Evolutionary conservation across 1,284 basidiomycete species (phyloP), one percentile per base, ranked within the genome.

Genomic region (Heliocybe sulcata): DNA sequence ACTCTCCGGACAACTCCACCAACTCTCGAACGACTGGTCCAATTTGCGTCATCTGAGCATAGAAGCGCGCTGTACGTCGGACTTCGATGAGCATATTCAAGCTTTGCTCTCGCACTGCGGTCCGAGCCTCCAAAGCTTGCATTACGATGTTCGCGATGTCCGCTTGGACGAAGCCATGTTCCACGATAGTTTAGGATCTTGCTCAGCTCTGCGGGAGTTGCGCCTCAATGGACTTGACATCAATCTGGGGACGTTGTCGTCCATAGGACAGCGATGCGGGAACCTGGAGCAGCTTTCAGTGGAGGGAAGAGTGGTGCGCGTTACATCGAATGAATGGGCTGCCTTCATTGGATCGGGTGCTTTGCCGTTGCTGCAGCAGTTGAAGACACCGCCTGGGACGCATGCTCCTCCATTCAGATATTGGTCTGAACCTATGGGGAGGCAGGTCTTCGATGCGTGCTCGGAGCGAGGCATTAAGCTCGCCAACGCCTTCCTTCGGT

Each of bases 201-300:
- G 59, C 33, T 56, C 60, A 20, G 54, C 45, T 19, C 51, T 66
- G 20, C 61, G 55, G 25, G 58, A 67, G 19, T 67, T 67, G 11
- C 59, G 75, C 22, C 63, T 72, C 20, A 64, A 77, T 3, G 77
- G 76, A 11, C 63, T 75, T 19, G 66, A 69, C 23, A 61, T 74
- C 52, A 73, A 75, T 55, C 55, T 58, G 6, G 71, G 66, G 12
- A 66, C 65, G 6, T 61, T 82, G 38, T 54, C 54, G 20, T 58
- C 62, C 27, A 66, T 82, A 2, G 60, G 61, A 9, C 62, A 65
- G 47, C 59, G 63, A 33, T 80, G 72, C 57, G 63, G 58, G n/a
- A 65, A 68, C 42, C 58, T 82, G 54, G 69, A 72, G 59, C 67
- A 71, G 38, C 62, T 82, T 45, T 63, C 62, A 6, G 64, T 81